Conservation (phyloP, 2,329 filamentous ascomycete genomes). For the Arthrobotrys megalospora region DNA sequence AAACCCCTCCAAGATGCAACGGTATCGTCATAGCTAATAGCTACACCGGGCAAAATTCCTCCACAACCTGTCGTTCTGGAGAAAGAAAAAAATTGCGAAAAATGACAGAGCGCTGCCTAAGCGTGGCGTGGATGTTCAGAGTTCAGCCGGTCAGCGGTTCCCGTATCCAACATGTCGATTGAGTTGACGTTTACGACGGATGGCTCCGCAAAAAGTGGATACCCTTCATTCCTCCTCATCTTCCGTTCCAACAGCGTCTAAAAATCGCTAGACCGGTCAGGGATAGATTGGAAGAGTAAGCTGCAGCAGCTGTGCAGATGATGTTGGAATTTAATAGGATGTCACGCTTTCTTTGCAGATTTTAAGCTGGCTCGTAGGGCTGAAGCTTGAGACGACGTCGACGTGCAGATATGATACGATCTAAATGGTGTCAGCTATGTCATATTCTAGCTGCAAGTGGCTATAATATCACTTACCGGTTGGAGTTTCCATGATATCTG, state of each 20-base stretch:
- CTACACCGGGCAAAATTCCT: too few relatives aligned
- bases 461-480: neutral
- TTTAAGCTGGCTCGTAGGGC: slow-evolving; percentile 1
- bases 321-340: too few relatives aligned
- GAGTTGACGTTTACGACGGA: slow-evolving; percentile 9
- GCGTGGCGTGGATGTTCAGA: neutral
- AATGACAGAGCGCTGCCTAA: too few relatives aligned
- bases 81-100: too few relatives aligned
- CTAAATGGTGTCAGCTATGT: neutral
- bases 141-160: slow-evolving; percentile 8
- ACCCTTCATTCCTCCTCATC: neutral
- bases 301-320: neutral
- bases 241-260: too few relatives aligned
- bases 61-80: too few relatives aligned
- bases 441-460: neutral
- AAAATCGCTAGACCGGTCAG: neutral
- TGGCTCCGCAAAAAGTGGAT: neutral
- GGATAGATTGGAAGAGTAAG: neutral
- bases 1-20: too few relatives aligned
- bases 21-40: too few relatives aligned
- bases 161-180: slow-evolving; percentile 9
- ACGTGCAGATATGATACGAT: neutral
- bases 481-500: neutral
- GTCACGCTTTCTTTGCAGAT: neutral
- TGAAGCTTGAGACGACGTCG: neutral